These are phyloP conservation scores for Acanthamoeba sp. DNA, from an alignment of 208 protist genomes.

Conservation along the genomic window DNA sequence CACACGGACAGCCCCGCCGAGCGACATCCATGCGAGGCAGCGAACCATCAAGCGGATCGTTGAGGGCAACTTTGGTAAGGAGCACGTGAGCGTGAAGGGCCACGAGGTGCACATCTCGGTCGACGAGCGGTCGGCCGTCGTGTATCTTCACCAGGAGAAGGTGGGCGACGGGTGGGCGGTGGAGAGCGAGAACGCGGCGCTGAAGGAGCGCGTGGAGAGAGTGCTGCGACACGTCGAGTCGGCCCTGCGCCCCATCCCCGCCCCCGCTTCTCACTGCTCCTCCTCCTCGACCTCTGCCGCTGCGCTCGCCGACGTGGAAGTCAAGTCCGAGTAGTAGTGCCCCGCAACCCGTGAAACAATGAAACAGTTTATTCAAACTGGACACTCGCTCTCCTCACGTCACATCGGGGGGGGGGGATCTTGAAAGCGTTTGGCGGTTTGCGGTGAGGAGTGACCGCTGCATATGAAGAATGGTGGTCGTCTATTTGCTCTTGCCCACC, in stretches of 20 bases:
- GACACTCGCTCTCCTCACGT: no score
- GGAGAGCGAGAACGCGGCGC: not conserved
- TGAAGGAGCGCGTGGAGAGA: constrained; percentile 20
- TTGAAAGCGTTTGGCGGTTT: no score
- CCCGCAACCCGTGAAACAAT: no score
- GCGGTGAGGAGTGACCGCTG: no score
- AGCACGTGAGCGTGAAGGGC: constrained; percentile 15
- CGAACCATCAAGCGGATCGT: constrained; percentile 13
- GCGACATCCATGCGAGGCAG: not conserved
- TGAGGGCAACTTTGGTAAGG: constrained; percentile 1
- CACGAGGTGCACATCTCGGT: constrained; percentile 2
- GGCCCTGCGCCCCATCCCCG: constrained; percentile 21
- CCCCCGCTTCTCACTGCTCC: not conserved
- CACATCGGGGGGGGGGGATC: no score
- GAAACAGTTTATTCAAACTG: no score
- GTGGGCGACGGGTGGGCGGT: not conserved
- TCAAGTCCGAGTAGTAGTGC: not conserved
- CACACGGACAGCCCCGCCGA: not conserved
- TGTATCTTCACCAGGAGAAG: not conserved
- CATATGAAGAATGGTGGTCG: not conserved
- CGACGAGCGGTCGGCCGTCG: not conserved
- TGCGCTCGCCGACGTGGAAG: not conserved
- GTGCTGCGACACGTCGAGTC: constrained; percentile 24
- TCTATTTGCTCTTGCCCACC: constrained; percentile 32
- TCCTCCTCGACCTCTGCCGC: not conserved